Conservation (phyloP, 305 asterid genomes). For the Fraxinus greggii region DNA sequence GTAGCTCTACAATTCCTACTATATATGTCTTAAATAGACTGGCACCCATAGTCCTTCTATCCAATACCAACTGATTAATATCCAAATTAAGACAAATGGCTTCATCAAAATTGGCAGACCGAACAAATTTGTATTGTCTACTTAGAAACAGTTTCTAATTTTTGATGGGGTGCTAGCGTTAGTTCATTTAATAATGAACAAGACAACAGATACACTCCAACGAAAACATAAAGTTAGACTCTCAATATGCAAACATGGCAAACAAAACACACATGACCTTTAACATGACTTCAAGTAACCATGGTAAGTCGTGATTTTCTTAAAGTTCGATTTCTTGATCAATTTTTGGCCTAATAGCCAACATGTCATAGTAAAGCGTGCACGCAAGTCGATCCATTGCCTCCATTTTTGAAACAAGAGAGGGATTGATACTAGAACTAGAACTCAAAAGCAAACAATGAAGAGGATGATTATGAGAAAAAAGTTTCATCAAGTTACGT, state of each 20-base stretch:
- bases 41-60: no score
- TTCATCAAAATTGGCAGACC: no score
- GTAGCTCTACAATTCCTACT: no score
- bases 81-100: no score
- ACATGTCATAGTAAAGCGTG: constrained; percentile 32
- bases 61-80: no score
- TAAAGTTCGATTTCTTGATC: constrained; percentile 33
- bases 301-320: background rate
- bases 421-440: constrained; percentile 26
- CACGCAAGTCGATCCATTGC: constrained; percentile 48
- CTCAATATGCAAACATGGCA: background rate
- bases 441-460: constrained; percentile 15
- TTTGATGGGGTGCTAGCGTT: no score
- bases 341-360: constrained; percentile 21
- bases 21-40: no score
- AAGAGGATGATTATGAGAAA: constrained; percentile 47
- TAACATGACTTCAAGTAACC: background rate
- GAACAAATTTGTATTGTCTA: no score
- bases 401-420: constrained; percentile 42
- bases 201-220: no score
- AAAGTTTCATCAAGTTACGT: constrained; percentile 40
- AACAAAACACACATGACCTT: background rate
- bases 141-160: no score
- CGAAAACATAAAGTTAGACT: background rate
- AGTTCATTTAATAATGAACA: background rate